These are phyloP conservation scores for Cladosporium sp. DNA, from an alignment of 2,329 filamentous ascomycete species.

Conservation along the genomic window DNA sequence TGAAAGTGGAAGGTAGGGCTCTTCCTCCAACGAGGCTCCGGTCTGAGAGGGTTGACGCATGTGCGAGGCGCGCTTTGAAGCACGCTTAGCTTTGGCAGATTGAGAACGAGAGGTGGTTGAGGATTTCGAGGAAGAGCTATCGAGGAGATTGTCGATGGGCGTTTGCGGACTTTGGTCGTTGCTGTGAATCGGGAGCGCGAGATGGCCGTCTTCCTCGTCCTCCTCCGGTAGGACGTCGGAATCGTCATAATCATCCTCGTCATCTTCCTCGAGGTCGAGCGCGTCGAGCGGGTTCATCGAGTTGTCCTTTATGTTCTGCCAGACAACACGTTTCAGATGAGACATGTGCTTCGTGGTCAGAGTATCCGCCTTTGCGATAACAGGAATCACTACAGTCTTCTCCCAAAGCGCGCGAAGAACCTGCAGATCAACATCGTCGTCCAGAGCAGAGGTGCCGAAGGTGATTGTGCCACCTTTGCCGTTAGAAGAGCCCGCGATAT, in stretches of 20 bases:
- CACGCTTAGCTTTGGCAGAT: slow-evolving; percentile 22
- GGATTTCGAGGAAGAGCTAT: slow-evolving; percentile 32
- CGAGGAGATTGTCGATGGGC: slow-evolving; percentile 34
- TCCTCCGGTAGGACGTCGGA: slow-evolving; percentile 20
- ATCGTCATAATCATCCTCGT: slow-evolving; percentile 48
- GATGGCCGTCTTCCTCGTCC: slow-evolving; percentile 34
- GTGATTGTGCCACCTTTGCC: slow-evolving; percentile 29
- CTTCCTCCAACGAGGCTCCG: slow-evolving; percentile 37
- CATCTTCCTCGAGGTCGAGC: slow-evolving; percentile 74
- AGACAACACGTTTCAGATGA: slow-evolving; percentile 85
- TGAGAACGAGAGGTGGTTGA: slow-evolving; percentile 24
- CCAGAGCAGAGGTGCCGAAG: slow-evolving; percentile 59
- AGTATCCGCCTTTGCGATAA: slow-evolving; percentile 95
- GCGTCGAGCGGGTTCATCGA: slow-evolving; percentile 85
- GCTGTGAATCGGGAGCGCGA: slow-evolving; percentile 28
- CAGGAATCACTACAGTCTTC: slow-evolving; percentile 92
- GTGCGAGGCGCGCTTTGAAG: slow-evolving; percentile 28
- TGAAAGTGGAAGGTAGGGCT: slow-evolving; percentile 78
- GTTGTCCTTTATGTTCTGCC: slow-evolving; percentile 78
- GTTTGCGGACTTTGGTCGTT: neutral
- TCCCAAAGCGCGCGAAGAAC: slow-evolving; percentile 82
- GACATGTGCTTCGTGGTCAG: slow-evolving; percentile 94
- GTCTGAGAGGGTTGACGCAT: slow-evolving; percentile 38
- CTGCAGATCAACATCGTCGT: slow-evolving; percentile 86
- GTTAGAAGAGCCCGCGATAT: slow-evolving; percentile 34